Evolutionary conservation across 306 rosid species (phyloP).

Genomic region (Lagenaria siceraria): DNA sequence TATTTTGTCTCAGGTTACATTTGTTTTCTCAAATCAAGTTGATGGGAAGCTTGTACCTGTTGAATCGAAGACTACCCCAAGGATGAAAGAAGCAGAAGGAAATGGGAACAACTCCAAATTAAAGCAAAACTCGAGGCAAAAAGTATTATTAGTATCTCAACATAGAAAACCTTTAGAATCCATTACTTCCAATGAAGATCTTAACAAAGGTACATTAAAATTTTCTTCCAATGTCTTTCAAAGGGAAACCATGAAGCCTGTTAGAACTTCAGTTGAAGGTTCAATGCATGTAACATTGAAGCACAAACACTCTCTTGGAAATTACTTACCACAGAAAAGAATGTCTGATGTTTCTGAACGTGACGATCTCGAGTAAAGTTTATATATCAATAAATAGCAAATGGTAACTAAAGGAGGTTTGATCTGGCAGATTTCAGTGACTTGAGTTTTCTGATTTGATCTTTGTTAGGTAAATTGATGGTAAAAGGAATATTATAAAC

Average conservation of each 20-base stretch:
- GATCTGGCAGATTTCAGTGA: neutral
- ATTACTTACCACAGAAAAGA: constrained; percentile 53
- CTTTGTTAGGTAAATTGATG: neutral
- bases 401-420: neutral
- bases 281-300: constrained; percentile 19
- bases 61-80: constrained; percentile 40
- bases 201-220: constrained; percentile 16
- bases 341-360: constrained; percentile 16
- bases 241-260: constrained; percentile 20
- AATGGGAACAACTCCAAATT: constrained; percentile 21
- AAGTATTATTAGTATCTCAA: constrained; percentile 23
- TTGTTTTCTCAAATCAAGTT: constrained; percentile 85
- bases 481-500: neutral
- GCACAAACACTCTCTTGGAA: constrained; percentile 26
- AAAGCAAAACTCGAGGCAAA: constrained; percentile 24
- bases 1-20: constrained; percentile 45
- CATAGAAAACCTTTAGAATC: constrained; percentile 26
- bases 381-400: neutral
- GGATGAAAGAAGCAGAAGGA: constrained; percentile 28
- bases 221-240: constrained; percentile 22
- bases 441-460: neutral
- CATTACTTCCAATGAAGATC: constrained; percentile 18
- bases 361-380: constrained; percentile 25
- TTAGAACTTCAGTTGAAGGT: constrained; percentile 17
- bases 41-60: constrained; percentile 72